Evolutionary conservation across 2,329 filamentous ascomycete species (phyloP), one percentile per base, ranked within the genome.

Genomic region (Exophiala mesophila): DNA sequence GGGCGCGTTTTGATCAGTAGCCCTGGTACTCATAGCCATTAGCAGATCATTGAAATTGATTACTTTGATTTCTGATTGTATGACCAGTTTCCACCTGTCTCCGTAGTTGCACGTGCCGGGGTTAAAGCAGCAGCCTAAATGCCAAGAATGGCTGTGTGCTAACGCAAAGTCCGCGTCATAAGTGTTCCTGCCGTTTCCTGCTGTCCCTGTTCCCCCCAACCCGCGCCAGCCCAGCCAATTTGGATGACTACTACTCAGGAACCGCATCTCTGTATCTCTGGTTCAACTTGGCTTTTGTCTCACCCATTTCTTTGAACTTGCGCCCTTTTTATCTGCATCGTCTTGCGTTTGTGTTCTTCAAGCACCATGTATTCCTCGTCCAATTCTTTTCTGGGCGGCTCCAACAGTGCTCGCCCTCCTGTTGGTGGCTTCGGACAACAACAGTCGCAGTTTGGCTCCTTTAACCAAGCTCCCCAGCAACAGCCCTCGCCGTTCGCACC

Each of bases 311-410:
- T 36, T 37, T n/a, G n/a, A 21, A 34, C 20, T 36, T 35, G 24
- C 29, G 18, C 37, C 37, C 35, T 46, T 49, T 56, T 55, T 46
- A 53, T 55, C 52, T 54, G 45, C 46, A 50, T 48, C 43, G 40
- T 53, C 16, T 47, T 53, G 54, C 39, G 40, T 55, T 54, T 44
- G n/a, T 41, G 53, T 51, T 44, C 19, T 36, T 26, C 12, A 26
- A 53, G 47, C 47, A 54, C 63, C 67, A 96, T 96, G 90, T 97
- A 87, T 71, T 92, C 88, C 55, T 87, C 83, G 64, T 85, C 87
- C 55, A 94, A 85, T 72, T 82, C 85, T 53, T 96, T 83, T 66
- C 70, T 94, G 59, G 88, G 88, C 66, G 84, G 82, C 69, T 78
- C 76, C 64, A 87, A 82, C 62, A 83, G 75, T 71, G 78, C 83